Conservation (phyloP, 106 monocot species). For the Gastrodia elata region DNA sequence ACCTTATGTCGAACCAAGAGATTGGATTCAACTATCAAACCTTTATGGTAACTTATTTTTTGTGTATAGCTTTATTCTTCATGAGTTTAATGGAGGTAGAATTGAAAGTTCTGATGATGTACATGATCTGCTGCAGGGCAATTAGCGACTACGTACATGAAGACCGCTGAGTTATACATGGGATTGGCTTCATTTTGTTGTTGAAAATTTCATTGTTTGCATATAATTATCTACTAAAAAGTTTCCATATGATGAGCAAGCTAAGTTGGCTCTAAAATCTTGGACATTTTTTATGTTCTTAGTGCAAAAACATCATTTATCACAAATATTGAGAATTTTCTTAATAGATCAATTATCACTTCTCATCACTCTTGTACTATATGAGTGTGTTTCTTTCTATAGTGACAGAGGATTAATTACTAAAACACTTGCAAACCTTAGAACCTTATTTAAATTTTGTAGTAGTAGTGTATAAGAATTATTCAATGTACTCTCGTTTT, state of each 20-base stretch:
- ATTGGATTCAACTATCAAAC: slow-evolving; percentile 23
- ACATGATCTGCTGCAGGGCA: slow-evolving; percentile 20
- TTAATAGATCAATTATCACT: no score
- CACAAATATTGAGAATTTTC: neutral
- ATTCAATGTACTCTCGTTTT: no score
- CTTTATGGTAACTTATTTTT: slow-evolving; percentile 31
- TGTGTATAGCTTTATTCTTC: neutral
- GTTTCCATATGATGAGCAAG: neutral
- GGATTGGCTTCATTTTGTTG: neutral
- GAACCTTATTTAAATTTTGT: no score
- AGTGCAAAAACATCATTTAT: neutral
- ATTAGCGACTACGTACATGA: slow-evolving; percentile 26
- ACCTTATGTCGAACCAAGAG: slow-evolving; percentile 34
- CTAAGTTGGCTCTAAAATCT: neutral
- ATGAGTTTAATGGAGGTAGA: neutral
- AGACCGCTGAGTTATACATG: slow-evolving; percentile 32
- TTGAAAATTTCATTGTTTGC: slow-evolving; percentile 11
- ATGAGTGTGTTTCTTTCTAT: no score
- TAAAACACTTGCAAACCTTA: no score
- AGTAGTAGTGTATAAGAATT: no score
- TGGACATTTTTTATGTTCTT: neutral
- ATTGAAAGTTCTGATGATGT: slow-evolving; percentile 1
- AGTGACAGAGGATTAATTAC: no score
- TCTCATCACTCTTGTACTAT: no score
- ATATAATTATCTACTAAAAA: neutral